Evolutionary conservation across 257 asterid species (phyloP).

Genomic region (Rubia yunnanensis): DNA sequence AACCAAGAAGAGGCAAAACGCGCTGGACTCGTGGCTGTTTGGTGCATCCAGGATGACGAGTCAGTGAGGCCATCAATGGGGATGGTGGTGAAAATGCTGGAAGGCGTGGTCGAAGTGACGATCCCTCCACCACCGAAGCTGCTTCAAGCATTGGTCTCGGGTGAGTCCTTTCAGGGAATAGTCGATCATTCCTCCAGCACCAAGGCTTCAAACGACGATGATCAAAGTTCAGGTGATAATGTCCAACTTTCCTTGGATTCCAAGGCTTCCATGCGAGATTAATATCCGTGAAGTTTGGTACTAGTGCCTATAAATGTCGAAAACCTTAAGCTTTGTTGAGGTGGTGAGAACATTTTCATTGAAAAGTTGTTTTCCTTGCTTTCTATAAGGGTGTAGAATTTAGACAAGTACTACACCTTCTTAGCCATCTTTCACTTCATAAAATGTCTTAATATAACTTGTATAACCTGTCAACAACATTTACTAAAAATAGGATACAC

Average conservation of each 20-base stretch:
- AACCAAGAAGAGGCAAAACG: constrained; percentile 42
- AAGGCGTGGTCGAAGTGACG: constrained; percentile 66
- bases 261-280: constrained; percentile 21
- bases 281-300: background rate
- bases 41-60: constrained; percentile 88
- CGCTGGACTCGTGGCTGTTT: constrained; percentile 46
- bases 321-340: background rate
- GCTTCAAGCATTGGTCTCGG: constrained; percentile 78
- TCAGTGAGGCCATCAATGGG: constrained; percentile 69
- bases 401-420: background rate
- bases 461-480: background rate
- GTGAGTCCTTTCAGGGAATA: constrained; percentile 62
- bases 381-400: background rate
- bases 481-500: background rate
- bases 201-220: constrained; percentile 22
- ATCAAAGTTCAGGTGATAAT: constrained; percentile 21
- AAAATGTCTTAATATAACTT: background rate
- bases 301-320: background rate
- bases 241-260: constrained; percentile 23
- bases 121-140: constrained; percentile 67
- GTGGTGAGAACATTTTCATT: background rate
- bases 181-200: constrained; percentile 33
- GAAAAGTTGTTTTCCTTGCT: background rate
- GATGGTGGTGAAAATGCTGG: constrained; percentile 78
- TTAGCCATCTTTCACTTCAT: background rate